A percentile compares a stretch with the other conserved stretches of the same genome.
Conservation (phyloP, 2,329 filamentous ascomycete genomes). For the Scedosporium boydii region DNA sequence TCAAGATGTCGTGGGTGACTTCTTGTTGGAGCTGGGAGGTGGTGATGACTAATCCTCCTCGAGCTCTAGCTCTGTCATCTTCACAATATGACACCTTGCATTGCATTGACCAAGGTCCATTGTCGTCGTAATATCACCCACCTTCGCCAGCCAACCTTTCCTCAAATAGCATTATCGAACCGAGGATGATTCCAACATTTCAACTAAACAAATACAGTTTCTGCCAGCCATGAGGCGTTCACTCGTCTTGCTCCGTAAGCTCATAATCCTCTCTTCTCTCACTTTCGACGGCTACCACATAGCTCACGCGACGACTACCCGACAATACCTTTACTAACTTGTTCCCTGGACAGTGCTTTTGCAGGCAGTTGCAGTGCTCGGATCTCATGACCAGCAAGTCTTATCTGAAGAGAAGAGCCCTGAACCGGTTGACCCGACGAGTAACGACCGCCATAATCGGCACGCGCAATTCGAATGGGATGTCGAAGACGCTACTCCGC, state of each 20-base stretch:
- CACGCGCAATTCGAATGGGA: neutral
- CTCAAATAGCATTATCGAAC: neutral
- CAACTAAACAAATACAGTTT: neutral
- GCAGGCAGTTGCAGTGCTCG: slow-evolving; percentile 3
- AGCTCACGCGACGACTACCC: neutral
- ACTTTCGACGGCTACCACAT: too few species aligned
- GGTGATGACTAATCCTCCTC: too few species aligned
- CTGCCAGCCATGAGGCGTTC: slow-evolving; percentile 4
- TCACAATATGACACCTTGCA: slow-evolving; percentile 6
- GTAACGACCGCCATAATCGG: neutral
- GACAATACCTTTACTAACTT: neutral
- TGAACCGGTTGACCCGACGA: neutral
- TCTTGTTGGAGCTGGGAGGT: neutral
- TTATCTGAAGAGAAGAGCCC: neutral
- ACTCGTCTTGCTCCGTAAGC: slow-evolving; percentile 5
- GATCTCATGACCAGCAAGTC: slow-evolving; percentile 1
- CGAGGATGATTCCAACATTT: neutral
- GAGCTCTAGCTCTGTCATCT: neutral
- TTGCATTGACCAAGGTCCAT: neutral
- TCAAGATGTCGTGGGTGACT: neutral
- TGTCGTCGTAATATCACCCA: neutral
- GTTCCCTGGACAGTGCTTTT: slow-evolving; percentile 2
- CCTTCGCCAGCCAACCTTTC: neutral
- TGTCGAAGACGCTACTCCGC: neutral
- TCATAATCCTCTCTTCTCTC: neutral